Evolutionary conservation across 2,329 filamentous ascomycete species (phyloP), one percentile per base, ranked within the genome.

Genomic region (Colletotrichum aenigma): DNA sequence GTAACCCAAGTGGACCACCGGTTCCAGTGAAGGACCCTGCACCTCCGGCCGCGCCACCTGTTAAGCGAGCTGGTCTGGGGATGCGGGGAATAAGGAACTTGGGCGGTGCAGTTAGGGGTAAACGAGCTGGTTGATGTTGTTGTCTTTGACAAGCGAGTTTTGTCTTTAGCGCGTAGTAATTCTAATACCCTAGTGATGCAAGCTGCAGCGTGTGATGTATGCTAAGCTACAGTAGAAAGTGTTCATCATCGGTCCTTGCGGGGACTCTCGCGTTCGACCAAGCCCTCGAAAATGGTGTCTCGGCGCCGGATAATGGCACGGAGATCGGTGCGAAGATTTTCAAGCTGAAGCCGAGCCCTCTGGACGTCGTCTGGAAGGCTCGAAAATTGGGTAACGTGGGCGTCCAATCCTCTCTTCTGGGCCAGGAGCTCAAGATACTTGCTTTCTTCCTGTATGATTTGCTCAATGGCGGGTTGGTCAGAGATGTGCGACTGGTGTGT

Each of bases 211-310:
- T n/a, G 56, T 74, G 67, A 65, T 74, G 32, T 70, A 43, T 52
- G 55, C 43, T 71, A 66, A 66, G 48, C 43, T 70, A 21, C 32
- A 34, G 26, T n/a, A 52, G 48, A 48, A 43, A 34, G n/a, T 7
- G 36, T n/a, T 70, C 77, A 82, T 79, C 81, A 84, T 66, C 80
- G 79, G 69, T 82, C 79, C 77, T 87, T 89, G 72, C 86, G 84
- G 3, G 91, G 91, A 70, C 90, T 92, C 81, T 91, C 90, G 55
- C 88, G 87, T 79, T 92, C 91, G 4, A 95, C 91, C 62, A 97
- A 82, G 3, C 89, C 90, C 81, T 96, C 95, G 81, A 98, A 97
- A 70, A 95, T 87, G 34, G 86, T 88, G 82, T 98, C 95, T 70
- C 96, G 90, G 78, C 89, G 88, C 77, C 88, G 88, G 32, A 89